Percentiles rank a stretch among this genome's conserved stretches.
phyloP scores from a whole-genome alignment of 2,329 filamentous ascomycete species.

The Aspergillaceae sp. region DNA sequence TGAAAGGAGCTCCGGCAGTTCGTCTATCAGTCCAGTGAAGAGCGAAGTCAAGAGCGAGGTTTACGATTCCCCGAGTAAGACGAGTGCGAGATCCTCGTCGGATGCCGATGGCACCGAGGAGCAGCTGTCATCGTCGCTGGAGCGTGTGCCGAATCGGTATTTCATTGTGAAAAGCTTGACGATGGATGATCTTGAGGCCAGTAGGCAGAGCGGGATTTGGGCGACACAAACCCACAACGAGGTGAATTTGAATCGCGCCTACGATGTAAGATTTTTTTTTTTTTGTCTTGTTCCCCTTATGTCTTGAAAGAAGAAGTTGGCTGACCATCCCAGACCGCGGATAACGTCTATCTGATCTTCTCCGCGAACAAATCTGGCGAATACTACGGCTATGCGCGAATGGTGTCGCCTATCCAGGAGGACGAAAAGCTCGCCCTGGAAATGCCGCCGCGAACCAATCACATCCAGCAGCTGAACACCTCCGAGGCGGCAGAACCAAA shows the following conservation, averaged over 20 bases:
- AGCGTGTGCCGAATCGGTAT: constrained; percentile 57
- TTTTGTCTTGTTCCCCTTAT: background rate
- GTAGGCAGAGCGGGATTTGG: constrained; percentile 82
- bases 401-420: constrained; percentile 75
- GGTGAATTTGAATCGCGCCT: constrained; percentile 70
- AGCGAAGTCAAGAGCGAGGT: background rate
- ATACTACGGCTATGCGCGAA: constrained; percentile 90
- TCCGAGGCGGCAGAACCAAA: constrained; percentile 56
- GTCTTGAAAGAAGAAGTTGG: background rate
- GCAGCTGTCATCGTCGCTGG: too few relatives aligned
- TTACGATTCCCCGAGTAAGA: constrained; percentile 7
- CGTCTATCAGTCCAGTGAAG: background rate
- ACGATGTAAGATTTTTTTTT: constrained; percentile 50
- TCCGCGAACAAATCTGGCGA: constrained; percentile 96
- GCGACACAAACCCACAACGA: constrained; percentile 94
- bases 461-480: constrained; percentile 30
- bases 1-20: too few relatives aligned
- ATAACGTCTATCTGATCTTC: constrained; percentile 86
- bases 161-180: constrained; percentile 93
- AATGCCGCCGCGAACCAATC: constrained; percentile 58
- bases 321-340: constrained; percentile 49
- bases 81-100: constrained; percentile 45
- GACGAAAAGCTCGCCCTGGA: constrained; percentile 62
- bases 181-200: constrained; percentile 78
- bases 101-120: background rate